A percentile compares a stretch with the other conserved stretches of the same genome.
Conservation (phyloP, 169 alveolate genomes). For the Pseudocohnilembus persalinus region DNA sequence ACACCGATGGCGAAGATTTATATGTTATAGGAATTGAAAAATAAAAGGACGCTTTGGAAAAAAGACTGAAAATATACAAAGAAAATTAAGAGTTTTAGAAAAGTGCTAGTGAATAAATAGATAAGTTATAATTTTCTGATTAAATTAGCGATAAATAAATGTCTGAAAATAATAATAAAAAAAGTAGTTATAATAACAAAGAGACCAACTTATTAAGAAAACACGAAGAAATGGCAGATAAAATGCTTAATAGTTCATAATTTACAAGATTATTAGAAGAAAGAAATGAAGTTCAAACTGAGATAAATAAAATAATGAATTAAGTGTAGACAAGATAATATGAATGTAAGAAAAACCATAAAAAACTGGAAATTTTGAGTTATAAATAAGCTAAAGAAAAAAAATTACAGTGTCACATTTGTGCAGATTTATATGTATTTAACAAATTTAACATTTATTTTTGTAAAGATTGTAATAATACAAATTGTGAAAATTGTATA, state of each 20-base stretch:
- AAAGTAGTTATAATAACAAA: too few relatives aligned
- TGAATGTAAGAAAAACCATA: neutral
- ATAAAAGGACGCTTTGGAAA: neutral
- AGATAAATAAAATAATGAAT: too few relatives aligned
- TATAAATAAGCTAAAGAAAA: neutral
- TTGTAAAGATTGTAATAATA: neutral
- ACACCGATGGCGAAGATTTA: neutral
- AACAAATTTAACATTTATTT: neutral
- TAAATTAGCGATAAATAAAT: too few relatives aligned
- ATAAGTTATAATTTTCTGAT: too few relatives aligned
- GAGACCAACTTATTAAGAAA: too few relatives aligned
- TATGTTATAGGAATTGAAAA: neutral
- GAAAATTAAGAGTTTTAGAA: neutral
- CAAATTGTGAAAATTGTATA: neutral
- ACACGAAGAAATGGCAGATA: too few relatives aligned
- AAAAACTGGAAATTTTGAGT: neutral
- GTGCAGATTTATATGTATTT: neutral
- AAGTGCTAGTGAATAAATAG: neutral
- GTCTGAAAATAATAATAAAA: too few relatives aligned
- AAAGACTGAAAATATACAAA: neutral
- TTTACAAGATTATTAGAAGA: neutral
- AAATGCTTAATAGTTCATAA: neutral
- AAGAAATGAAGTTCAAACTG: neutral
- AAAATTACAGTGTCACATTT: neutral
- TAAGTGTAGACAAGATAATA: neutral